Evolutionary conservation across 2,329 filamentous ascomycete species (phyloP).

Genomic region (Penicillium rolfsii): DNA sequence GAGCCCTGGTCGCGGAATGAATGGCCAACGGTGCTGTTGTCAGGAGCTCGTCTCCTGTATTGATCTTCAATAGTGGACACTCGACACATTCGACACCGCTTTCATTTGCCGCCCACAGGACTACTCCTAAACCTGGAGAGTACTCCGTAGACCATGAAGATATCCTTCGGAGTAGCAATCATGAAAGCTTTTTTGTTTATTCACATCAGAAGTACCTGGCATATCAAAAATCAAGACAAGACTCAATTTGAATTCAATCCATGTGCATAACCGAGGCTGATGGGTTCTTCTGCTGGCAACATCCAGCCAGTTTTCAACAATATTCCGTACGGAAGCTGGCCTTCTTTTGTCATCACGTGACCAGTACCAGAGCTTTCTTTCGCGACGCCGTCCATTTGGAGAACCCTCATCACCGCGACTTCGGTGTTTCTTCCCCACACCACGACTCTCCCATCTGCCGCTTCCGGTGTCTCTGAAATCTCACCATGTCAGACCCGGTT

Average conservation of each 20-base stretch:
- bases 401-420: conserved; percentile 16
- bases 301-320: neutral
- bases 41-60: conserved; percentile 27
- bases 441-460: neutral
- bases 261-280: no score
- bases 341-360: conserved; percentile 21
- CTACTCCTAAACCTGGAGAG: neutral
- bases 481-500: conserved; percentile 49
- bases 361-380: conserved; percentile 27
- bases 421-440: conserved; percentile 11
- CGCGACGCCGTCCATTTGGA: conserved; percentile 6
- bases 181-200: neutral
- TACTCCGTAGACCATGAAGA: neutral
- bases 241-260: no score
- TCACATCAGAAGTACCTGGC: no score
- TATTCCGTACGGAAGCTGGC: conserved; percentile 11
- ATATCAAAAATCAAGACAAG: no score
- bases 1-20: conserved; percentile 15
- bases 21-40: conserved; percentile 13
- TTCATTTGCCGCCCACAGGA: neutral
- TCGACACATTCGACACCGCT: neutral
- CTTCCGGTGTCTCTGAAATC: conserved; percentile 15
- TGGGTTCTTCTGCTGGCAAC: neutral
- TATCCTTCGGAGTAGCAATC: neutral
- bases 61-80: conserved; percentile 5